Evolutionary conservation across 495 filamentous ascomycete genomes (phyloP), one percentile per base, ranked within the genome.

Genomic region (Hyphodiscus hymeniophilus): DNA sequence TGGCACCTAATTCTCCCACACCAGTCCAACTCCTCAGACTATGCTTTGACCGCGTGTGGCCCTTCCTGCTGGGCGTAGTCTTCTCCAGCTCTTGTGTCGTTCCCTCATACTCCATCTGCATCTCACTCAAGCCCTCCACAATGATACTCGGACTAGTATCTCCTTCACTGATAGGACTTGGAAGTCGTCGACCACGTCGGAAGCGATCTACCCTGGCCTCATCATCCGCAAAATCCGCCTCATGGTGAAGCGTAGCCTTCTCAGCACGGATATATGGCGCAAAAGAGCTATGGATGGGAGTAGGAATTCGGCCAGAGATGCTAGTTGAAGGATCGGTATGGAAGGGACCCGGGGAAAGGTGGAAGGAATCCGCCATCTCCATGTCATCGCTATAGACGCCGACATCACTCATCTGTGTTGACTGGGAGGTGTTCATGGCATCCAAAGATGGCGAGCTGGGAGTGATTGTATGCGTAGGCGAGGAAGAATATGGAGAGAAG

Each of bases 101-200:
- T 17, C 13, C 16, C n/a, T 55, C 55, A 31, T 56, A 48, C 24
- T 61, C 58, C 58, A 61, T 61, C 22, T 61, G 58, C 55, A 61
- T 61, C n/a, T 51, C 51, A 11, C 42, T 35, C 21, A 61, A 45
- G 11, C 55, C 55, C n/a, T 57, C 55, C 15, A 53, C 31, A 41
- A 58, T 58, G 0, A 52, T 28, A 51, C 51, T 56, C 17, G 58
- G 58, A 35, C 58, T 61, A 18, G 42, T 35, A 21, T 58, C 55
- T 10, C 48, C 55, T 39, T 61, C 58, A 23, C 58, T 58, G 18
- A 61, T 61, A 22, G 58, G 58, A 32, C 58, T 61, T 3, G 58
- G 58, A 26, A 61, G 22, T 35, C 55, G 20, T 48, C 55, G 47
- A 30, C 54, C 52, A 17, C 54, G 46, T 17, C 51, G 31, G 20